Evolutionary conservation across 495 filamentous ascomycete species (phyloP).

Genomic region (Penicillium odoratum): DNA sequence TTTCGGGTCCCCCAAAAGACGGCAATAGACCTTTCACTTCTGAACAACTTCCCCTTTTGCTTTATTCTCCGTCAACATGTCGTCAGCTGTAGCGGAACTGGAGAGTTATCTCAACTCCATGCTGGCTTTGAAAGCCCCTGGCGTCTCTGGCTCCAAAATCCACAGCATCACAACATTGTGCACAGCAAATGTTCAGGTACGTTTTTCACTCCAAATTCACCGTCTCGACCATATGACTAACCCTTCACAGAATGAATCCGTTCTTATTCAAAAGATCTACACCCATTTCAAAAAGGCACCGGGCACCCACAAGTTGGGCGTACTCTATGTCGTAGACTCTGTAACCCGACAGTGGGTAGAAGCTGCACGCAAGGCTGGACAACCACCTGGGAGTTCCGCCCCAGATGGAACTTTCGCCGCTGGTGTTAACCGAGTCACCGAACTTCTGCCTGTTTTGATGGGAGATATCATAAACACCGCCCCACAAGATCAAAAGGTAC

Average conservation of each 20-base stretch:
- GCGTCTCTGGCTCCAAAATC: constrained; percentile 91
- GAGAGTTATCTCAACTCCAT: constrained; percentile 88
- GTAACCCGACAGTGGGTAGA: constrained; percentile 99
- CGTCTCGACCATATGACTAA: not conserved
- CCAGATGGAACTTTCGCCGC: constrained; percentile 91
- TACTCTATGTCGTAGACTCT: constrained; percentile 99
- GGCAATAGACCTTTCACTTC: constrained; percentile 6
- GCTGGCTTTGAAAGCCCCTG: constrained; percentile 86
- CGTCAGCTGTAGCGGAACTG: constrained; percentile 84
- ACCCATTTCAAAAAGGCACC: constrained; percentile 97
- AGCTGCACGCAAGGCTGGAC: constrained; percentile 81
- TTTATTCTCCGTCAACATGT: constrained; percentile 50
- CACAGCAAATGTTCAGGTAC: constrained; percentile 91
- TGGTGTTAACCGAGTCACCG: constrained; percentile 94
- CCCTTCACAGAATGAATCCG: constrained; percentile 76
- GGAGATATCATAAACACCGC: constrained; percentile 88
- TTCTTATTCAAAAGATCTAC: constrained; percentile 93
- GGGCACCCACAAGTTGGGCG: constrained; percentile 93
- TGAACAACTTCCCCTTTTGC: constrained; percentile 16
- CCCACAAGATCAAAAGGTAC: constrained; percentile 98
- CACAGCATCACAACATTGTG: constrained; percentile 79
- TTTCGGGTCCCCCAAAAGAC: constrained; percentile 2
- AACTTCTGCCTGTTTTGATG: constrained; percentile 90
- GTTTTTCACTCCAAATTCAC: constrained; percentile 22
- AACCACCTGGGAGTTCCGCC: constrained; percentile 72